Evolutionary conservation across 495 filamentous ascomycete genomes (phyloP).

Genomic region (Tuber brumale): DNA sequence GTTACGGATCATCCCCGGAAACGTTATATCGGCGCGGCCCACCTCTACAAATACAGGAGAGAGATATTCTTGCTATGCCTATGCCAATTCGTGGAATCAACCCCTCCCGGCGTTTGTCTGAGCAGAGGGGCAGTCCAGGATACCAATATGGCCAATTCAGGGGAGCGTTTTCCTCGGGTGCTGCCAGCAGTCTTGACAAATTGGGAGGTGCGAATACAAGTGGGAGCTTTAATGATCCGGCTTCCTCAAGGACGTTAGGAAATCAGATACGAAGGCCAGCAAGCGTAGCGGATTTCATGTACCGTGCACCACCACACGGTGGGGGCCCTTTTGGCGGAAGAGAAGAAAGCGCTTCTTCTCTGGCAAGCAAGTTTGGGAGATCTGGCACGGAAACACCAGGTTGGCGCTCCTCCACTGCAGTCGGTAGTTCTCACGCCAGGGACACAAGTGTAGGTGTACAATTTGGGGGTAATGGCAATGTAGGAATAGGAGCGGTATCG

Average conservation of each 20-base stretch:
- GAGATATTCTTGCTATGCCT: slow-evolving; percentile 7
- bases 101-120: slow-evolving; percentile 7
- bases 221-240: slow-evolving; percentile 26
- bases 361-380: neutral
- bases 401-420: neutral
- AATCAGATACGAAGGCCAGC: slow-evolving; percentile 21
- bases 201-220: slow-evolving; percentile 14
- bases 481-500: slow-evolving; percentile 1
- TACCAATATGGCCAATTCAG: slow-evolving; percentile 43
- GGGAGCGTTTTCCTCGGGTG: slow-evolving; percentile 54
- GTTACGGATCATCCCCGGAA: slow-evolving; percentile 7
- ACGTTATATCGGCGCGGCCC: slow-evolving; percentile 11
- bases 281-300: slow-evolving; percentile 22
- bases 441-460: neutral
- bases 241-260: neutral
- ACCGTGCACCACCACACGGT: slow-evolving; percentile 7
- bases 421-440: neutral
- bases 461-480: slow-evolving; percentile 1
- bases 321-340: slow-evolving; percentile 18
- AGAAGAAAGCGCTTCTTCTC: neutral
- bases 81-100: slow-evolving; percentile 4
- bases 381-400: neutral
- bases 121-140: neutral
- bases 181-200: neutral
- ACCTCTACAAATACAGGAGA: slow-evolving; percentile 3